Evolutionary conservation across 2,329 filamentous ascomycete species (phyloP), one percentile per base, ranked within the genome.

Genomic region (Ceratocystis smalleyi): DNA sequence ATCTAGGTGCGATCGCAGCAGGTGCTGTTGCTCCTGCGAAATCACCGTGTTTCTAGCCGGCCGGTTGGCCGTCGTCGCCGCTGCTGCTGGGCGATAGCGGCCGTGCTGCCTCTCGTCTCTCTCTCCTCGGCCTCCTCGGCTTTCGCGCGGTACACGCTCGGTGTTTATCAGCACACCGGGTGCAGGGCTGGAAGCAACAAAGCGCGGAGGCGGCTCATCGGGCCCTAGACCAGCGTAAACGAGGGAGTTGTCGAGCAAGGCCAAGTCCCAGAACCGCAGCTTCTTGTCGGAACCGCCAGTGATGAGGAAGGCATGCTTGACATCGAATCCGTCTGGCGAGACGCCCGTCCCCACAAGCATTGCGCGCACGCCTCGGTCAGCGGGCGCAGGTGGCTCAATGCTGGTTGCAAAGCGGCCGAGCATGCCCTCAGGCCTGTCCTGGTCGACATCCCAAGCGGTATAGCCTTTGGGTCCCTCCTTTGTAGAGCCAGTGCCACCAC

Each of bases 201-300:
- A 97, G 8, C 82, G 81, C n/a, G 90, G 87, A 71, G 84, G 85
- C 43, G 82, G 77, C 66, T 91, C 86, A 43, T 90, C 86, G 1
- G 78, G 74, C 65, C 83, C 82, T 10, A 91, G 77, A 0, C 92
- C 92, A 71, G 88, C 95, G 68, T 95, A 86, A 15, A 96, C 81
- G 64, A 81, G 79, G 49, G 89, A 96, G 66, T 84, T 82, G 71
- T 96, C 90, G 8, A 89, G 80, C 8, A 85, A 85, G 8, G 83
- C 79, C 15, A 94, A 79, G 71, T 99, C 92, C 94, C 94, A 99
- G 75, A 95, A 97, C 8, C 94, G 84, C 19, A 99, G 82, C 74
- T 89, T 94, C 75, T 88, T 89, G 74, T 97, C 94, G 10, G 88
- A 88, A 0, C 92, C 92, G 19, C 87, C 91, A 0, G 90, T 94